Evolutionary conservation across 2,329 filamentous ascomycete species (phyloP).

Genomic region (Seiridium cupressi): DNA sequence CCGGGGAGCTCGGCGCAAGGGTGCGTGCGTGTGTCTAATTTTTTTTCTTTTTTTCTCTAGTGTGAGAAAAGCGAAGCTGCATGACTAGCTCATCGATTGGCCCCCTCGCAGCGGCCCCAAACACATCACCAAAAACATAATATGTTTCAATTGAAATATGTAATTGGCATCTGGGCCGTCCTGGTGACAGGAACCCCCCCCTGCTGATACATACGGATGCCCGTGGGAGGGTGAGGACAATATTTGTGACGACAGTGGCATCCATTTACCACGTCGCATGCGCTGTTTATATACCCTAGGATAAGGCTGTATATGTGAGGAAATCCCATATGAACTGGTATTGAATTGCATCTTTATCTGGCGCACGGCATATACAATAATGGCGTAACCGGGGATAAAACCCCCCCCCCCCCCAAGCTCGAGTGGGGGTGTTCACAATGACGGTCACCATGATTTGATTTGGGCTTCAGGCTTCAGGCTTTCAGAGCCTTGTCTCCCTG

Average conservation of each 20-base stretch:
- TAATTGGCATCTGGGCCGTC: no score
- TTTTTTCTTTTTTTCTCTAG: not conserved
- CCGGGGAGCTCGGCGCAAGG: not conserved
- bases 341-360: not conserved
- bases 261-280: not conserved
- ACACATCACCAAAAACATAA: no score
- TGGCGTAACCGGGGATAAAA: not conserved
- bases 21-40: not conserved
- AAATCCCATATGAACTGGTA: not conserved
- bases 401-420: not conserved
- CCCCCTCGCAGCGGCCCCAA: no score
- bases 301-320: constrained; percentile 3
- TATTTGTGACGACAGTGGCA: not conserved
- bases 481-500: no score
- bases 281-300: not conserved
- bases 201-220: no score
- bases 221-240: not conserved
- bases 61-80: no score
- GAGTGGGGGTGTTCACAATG: no score
- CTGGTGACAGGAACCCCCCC: no score
- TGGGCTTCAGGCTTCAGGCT: no score
- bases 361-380: not conserved
- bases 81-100: no score
- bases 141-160: no score
- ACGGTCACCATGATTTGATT: no score